Evolutionary conservation across 2,329 filamentous ascomycete species (phyloP).

Genomic region (Sclerotinia nivalis): DNA sequence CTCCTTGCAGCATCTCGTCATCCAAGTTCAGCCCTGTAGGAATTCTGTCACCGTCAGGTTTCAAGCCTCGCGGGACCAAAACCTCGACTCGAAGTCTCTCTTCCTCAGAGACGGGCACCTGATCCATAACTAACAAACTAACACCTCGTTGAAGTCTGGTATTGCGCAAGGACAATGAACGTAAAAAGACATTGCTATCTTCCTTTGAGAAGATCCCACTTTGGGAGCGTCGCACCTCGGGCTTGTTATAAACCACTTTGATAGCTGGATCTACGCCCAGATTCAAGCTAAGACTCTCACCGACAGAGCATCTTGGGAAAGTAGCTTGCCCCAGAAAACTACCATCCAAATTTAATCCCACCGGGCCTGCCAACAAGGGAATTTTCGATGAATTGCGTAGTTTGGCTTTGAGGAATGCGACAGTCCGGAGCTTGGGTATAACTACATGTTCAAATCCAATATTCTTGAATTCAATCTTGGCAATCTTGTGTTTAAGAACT

Average conservation of each 20-base stretch:
- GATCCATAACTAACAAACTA: conserved; percentile 56
- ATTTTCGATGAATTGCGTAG: conserved; percentile 57
- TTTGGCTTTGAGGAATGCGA: conserved; percentile 59
- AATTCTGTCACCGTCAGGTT: conserved; percentile 44
- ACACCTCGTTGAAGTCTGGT: conserved; percentile 47
- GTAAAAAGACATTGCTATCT: conserved; percentile 52
- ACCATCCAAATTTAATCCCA: conserved; percentile 63
- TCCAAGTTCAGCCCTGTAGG: conserved; percentile 40
- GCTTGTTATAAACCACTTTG: conserved; percentile 55
- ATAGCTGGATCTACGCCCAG: conserved; percentile 63
- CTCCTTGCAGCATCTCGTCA: conserved; percentile 25
- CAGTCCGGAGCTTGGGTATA: conserved; percentile 60
- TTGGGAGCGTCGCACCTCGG: conserved; percentile 53
- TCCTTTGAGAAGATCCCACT: conserved; percentile 57
- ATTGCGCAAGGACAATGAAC: conserved; percentile 53
- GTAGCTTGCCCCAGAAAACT: conserved; percentile 59
- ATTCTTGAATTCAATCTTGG: conserved; percentile 52
- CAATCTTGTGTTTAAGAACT: conserved; percentile 60
- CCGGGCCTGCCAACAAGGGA: conserved; percentile 55
- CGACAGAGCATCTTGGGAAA: conserved; percentile 57
- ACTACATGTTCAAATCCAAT: conserved; percentile 58
- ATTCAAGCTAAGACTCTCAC: conserved; percentile 54
- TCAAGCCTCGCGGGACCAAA: conserved; percentile 51
- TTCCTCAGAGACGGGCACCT: conserved; percentile 63
- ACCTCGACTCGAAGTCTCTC: conserved; percentile 56